Conservation (phyloP, 768 basidiomycete species). For the Saitozyma podzolica region DNA sequence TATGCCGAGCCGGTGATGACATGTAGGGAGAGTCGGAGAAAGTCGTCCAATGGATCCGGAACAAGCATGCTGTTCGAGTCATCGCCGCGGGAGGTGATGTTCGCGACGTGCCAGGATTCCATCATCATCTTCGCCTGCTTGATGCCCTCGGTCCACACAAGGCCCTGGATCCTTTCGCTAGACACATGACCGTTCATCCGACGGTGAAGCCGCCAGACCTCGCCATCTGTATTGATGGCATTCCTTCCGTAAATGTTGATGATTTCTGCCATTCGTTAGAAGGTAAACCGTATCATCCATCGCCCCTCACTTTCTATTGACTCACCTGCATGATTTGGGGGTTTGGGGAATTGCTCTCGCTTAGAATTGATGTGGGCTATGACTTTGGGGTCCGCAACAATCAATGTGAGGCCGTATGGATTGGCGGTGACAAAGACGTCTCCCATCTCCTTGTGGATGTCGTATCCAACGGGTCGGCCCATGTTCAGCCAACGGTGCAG, state of each 20-base stretch:
- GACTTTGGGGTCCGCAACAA: constrained; percentile 1
- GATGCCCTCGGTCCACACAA: neutral
- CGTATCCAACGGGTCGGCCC: neutral
- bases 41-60: neutral
- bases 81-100: no score
- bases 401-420: neutral
- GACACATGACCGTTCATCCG: neutral
- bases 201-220: neutral
- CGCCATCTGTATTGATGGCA: constrained; percentile 2
- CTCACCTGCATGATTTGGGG: neutral
- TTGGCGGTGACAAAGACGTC: neutral
- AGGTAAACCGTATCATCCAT: no score
- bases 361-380: neutral
- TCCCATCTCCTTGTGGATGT: neutral
- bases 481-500: neutral
- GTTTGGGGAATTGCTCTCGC: neutral
- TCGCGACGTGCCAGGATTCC: no score
- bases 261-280: no score
- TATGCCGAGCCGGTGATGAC: neutral
- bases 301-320: no score
- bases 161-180: neutral
- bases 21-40: neutral
- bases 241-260: constrained; percentile 1
- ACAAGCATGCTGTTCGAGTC: no score
- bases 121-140: neutral